These are phyloP conservation scores for Pseudogymnoascus sp. DNA, from an alignment of 2,329 filamentous ascomycete genomes.

Conservation along the genomic window DNA sequence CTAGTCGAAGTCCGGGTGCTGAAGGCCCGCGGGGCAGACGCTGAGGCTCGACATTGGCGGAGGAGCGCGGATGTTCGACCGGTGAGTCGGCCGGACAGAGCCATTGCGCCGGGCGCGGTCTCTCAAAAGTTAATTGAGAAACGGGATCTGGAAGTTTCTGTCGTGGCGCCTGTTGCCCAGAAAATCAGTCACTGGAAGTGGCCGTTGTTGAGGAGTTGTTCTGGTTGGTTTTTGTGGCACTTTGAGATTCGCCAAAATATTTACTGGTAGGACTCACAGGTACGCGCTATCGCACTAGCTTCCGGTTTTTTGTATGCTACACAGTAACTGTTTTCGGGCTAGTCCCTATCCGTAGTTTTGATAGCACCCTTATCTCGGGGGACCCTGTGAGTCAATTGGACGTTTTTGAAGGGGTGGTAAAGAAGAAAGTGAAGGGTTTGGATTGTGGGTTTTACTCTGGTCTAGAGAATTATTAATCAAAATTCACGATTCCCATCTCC, in stretches of 20 bases:
- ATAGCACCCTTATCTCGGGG: constrained; percentile 3
- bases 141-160: constrained; percentile 3
- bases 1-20: constrained; percentile 23
- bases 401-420: background rate
- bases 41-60: constrained; percentile 24
- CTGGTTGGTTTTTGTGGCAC: constrained; percentile 9
- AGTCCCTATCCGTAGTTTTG: background rate
- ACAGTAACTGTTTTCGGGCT: constrained; percentile 1
- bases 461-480: constrained; percentile 3
- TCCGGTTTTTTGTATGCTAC: constrained; percentile 4
- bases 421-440: background rate
- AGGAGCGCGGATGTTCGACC: constrained; percentile 26
- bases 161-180: constrained; percentile 9
- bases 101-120: constrained; percentile 23
- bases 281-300: constrained; percentile 5
- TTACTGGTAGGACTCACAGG: constrained; percentile 4
- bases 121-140: constrained; percentile 11
- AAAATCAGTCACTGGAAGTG: constrained; percentile 2
- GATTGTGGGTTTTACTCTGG: constrained; percentile 1
- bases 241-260: constrained; percentile 1
- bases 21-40: constrained; percentile 22
- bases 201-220: constrained; percentile 11
- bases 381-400: constrained; percentile 8
- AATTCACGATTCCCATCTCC: background rate
- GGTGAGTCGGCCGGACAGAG: constrained; percentile 26